Base-by-base conservation (phyloP, 2,329 filamentous ascomycete genomes). In the Macrophomina tecta region DNA sequence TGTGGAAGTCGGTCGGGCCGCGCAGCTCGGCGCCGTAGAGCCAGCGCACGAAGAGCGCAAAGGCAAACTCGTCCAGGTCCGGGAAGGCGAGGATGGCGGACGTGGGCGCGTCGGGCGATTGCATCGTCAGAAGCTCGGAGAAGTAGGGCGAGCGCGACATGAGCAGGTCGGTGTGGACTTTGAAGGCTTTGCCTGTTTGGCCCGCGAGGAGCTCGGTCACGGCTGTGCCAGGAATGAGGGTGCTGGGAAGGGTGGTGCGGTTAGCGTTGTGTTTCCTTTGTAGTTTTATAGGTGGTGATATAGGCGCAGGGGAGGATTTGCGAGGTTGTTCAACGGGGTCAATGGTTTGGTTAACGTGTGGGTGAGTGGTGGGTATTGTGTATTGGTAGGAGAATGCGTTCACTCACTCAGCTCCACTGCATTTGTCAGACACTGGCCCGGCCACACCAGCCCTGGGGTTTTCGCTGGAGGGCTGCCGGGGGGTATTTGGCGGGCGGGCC, bases 1-100 rank as follows among this genome's bases (percentile, higher is more conserved):
- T 71, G 67, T 77, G 75, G 67, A 75, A 78, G 70, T 78, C 75
- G n/a, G 68, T 67, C 1, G 76, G 76, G 7, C 76, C 76, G 11
- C 69, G 56, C 12, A 78, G 70, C 34, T 69, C 63, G 51, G 69
- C 67, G 36, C 70, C 73, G 65, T 75, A 71, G 28, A 76, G 68
- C 75, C 74, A 77, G 36, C 70, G 71, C 53, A 70, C 58, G 67
- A 76, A 76, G 48, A 78, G 68, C 1, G 71, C 74, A 67, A 76
- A 71, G 46, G 70, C 71, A 60, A 72, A 72, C 62, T 77, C 75
- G 56, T 77, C 70, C 11, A 74, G 45, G 38, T 75, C 72, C 2
- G 70, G 69, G 66, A 74, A 77, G 6, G 71, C 70, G 49, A 72
- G 51, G 6, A 30, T 28, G 16, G 55, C 18, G 34, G 36, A 12